Conservation (phyloP, 805 yeast genomes). For the Myxozyma geophila region DNA sequence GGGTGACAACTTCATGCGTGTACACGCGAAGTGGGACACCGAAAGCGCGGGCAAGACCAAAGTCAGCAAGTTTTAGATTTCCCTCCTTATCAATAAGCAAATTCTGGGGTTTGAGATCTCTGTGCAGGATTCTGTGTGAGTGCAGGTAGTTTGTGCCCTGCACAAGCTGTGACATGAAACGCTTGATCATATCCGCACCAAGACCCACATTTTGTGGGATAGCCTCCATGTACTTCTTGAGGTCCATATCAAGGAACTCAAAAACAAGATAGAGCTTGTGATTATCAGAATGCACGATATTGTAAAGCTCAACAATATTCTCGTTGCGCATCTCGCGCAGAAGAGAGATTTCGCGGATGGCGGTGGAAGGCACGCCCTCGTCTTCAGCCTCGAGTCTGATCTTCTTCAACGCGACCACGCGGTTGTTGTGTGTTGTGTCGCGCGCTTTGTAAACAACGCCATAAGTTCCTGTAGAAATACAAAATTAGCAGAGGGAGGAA, state of each 20-base stretch:
- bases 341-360: slow-evolving; percentile 92
- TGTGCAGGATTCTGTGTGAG: slow-evolving; percentile 88
- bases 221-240: slow-evolving; percentile 95
- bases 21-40: slow-evolving; percentile 97
- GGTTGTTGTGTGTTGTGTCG: slow-evolving; percentile 83
- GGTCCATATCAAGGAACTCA: slow-evolving; percentile 91
- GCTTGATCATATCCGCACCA: slow-evolving; percentile 87
- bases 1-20: slow-evolving; percentile 96
- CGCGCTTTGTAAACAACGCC: slow-evolving; percentile 98
- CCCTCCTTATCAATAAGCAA: slow-evolving; percentile 94
- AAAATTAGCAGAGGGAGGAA: neutral
- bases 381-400: slow-evolving; percentile 95
- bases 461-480: slow-evolving; percentile 65
- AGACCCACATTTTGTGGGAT: slow-evolving; percentile 89
- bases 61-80: slow-evolving; percentile 85
- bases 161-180: slow-evolving; percentile 88
- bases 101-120: slow-evolving; percentile 97
- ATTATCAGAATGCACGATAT: slow-evolving; percentile 92
- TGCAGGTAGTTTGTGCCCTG: slow-evolving; percentile 94
- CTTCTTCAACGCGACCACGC: slow-evolving; percentile 94
- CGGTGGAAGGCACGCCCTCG: slow-evolving; percentile 98
- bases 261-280: slow-evolving; percentile 91
- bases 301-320: slow-evolving; percentile 86
- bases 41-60: slow-evolving; percentile 95
- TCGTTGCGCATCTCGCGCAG: slow-evolving; percentile 93